Evolutionary conservation across 1,139 yeast genomes (phyloP).

Genomic region (Nadsonia starkeyi-henricii): DNA sequence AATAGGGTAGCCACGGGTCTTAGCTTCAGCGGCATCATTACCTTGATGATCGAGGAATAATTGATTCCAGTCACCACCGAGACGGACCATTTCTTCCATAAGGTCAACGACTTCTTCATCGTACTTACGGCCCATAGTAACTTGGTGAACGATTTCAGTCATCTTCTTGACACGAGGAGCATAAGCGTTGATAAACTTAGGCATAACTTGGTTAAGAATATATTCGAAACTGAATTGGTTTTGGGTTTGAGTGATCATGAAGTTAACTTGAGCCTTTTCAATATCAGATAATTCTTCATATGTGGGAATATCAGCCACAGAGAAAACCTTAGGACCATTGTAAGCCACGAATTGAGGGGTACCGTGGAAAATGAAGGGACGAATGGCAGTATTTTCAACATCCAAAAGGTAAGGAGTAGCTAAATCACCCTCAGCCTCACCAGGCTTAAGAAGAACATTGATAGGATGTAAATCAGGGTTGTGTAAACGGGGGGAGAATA

Average conservation of each 20-base stretch:
- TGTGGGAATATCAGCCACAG: conserved; percentile 61
- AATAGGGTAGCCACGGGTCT: conserved; percentile 41
- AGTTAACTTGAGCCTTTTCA: conserved; percentile 69
- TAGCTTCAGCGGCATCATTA: conserved; percentile 1
- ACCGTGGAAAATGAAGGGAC: conserved; percentile 65
- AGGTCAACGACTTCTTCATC: conserved; percentile 36
- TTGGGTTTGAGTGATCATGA: conserved; percentile 79
- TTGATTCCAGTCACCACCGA: conserved; percentile 41
- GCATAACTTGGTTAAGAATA: conserved; percentile 38
- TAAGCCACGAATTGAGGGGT: conserved; percentile 78
- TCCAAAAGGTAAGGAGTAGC: conserved; percentile 45
- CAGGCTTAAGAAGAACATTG: conserved; percentile 48
- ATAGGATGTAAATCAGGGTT: conserved; percentile 85
- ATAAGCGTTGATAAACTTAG: conserved; percentile 51
- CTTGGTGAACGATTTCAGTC: conserved; percentile 32
- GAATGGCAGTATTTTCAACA: conserved; percentile 64
- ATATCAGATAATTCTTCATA: conserved; percentile 51
- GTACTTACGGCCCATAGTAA: conserved; percentile 49
- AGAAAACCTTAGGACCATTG: conserved; percentile 75
- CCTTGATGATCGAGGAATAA: conserved; percentile 16
- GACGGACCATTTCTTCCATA: conserved; percentile 60
- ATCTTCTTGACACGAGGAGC: conserved; percentile 27
- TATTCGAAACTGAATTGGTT: conserved; percentile 83
- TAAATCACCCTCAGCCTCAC: conserved; percentile 20
- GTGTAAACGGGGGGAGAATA: conserved; percentile 60